These are phyloP conservation scores for Thuja plicata DNA, from an alignment of 83 land plant species.

Conservation along the genomic window DNA sequence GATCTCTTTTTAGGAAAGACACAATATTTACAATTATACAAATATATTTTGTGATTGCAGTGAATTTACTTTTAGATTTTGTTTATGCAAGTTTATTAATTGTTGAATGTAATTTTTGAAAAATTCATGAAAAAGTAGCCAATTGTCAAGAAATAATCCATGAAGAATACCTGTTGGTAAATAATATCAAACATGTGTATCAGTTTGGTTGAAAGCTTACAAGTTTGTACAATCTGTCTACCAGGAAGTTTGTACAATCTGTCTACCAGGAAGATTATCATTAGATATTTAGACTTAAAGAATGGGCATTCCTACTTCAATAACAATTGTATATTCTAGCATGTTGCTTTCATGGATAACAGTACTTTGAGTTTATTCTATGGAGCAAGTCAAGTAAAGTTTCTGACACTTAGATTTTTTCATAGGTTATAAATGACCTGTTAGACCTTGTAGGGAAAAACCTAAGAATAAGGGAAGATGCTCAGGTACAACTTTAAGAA, in stretches of 20 bases:
- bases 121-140: too few relatives aligned
- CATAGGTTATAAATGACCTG: slow-evolving; percentile 93
- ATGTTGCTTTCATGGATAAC: neutral
- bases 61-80: too few relatives aligned
- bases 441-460: slow-evolving; percentile 94
- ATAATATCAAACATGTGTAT: neutral
- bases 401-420: neutral
- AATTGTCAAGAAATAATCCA: neutral
- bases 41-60: too few relatives aligned
- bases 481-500: slow-evolving; percentile 75
- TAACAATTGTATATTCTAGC: neutral
- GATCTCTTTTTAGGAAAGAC: neutral
- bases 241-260: neutral
- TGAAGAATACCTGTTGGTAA: neutral
- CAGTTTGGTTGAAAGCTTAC: neutral
- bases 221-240: neutral
- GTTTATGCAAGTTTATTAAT: too few relatives aligned
- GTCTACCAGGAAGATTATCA: neutral
- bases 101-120: too few relatives aligned
- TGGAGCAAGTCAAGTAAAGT: too few relatives aligned
- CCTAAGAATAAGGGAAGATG: slow-evolving; percentile 86
- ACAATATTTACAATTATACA: too few relatives aligned
- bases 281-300: neutral
- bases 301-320: neutral
- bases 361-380: neutral